Evolutionary conservation across 2,329 filamentous ascomycete species (phyloP).

Genomic region (Hypoxylon sp.): DNA sequence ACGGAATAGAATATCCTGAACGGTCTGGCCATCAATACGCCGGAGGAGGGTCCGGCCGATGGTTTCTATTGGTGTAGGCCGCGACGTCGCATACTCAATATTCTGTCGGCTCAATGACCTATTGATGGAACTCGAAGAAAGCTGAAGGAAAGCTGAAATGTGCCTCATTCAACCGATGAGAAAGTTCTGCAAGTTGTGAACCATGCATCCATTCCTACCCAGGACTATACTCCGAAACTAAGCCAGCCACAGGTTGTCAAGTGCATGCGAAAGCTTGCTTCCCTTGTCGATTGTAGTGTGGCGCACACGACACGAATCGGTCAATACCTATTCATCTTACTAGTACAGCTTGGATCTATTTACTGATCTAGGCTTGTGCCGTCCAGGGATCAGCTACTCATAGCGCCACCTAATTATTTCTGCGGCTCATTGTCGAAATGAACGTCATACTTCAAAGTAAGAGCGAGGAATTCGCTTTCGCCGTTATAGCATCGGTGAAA

Average conservation of each 20-base stretch:
- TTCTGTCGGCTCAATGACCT: neutral
- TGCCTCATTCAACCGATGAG: neutral
- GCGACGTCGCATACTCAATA: neutral
- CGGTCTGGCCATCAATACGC: neutral
- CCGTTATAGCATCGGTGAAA: no score
- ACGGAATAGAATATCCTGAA: neutral
- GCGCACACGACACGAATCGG: neutral
- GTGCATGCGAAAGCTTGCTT: neutral
- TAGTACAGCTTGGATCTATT: neutral
- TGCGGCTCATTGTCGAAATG: constrained; percentile 13
- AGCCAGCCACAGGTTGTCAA: neutral
- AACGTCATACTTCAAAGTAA: neutral
- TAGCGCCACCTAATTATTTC: neutral
- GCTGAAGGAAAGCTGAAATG: neutral
- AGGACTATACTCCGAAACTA: neutral
- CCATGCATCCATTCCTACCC: neutral
- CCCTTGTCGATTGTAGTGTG: neutral
- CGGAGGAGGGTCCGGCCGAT: neutral
- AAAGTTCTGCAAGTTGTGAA: neutral
- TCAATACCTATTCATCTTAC: constrained; percentile 13
- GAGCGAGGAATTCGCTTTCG: no score
- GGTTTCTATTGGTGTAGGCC: neutral
- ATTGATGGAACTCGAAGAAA: neutral
- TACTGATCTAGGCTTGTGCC: neutral
- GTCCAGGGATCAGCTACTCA: neutral